These are phyloP conservation scores for Colletotrichum tanaceti DNA, from an alignment of 2,329 filamentous ascomycete genomes.

Conservation along the genomic window DNA sequence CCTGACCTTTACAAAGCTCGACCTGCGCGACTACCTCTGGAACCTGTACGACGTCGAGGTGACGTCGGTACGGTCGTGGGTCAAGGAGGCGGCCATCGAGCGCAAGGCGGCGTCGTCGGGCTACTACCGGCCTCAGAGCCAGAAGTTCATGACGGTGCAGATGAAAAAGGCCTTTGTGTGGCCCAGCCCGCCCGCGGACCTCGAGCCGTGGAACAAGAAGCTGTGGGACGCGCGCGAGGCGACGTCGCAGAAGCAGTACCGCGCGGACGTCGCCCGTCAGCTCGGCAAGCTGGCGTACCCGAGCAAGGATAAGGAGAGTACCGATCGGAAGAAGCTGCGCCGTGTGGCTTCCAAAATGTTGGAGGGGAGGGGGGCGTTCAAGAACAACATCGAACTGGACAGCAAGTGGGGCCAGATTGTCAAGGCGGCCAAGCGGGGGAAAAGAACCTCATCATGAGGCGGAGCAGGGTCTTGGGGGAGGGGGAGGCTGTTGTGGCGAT, in stretches of 20 bases:
- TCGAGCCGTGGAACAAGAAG: slow-evolving; percentile 73
- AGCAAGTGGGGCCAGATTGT: slow-evolving; percentile 47
- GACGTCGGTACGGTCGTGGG: slow-evolving; percentile 79
- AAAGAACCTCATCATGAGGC: slow-evolving; percentile 41
- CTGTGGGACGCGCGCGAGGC: slow-evolving; percentile 65
- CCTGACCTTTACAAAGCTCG: slow-evolving; percentile 93
- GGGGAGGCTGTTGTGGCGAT: neutral
- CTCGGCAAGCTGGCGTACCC: slow-evolving; percentile 49
- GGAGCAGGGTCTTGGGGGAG: neutral
- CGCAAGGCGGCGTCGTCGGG: slow-evolving; percentile 63
- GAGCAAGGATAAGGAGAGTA: slow-evolving; percentile 56
- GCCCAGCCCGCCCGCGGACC: slow-evolving; percentile 76
- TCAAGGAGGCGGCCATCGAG: slow-evolving; percentile 72
- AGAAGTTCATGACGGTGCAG: slow-evolving; percentile 96
- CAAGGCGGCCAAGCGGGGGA: slow-evolving; percentile 43
- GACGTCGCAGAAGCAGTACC: slow-evolving; percentile 54
- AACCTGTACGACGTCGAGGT: slow-evolving; percentile 84
- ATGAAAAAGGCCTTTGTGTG: slow-evolving; percentile 88
- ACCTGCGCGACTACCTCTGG: slow-evolving; percentile 93
- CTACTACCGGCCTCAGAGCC: slow-evolving; percentile 76
- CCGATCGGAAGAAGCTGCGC: slow-evolving; percentile 54
- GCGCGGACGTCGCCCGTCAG: slow-evolving; percentile 49
- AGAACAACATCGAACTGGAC: slow-evolving; percentile 45
- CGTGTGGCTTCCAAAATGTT: slow-evolving; percentile 71
- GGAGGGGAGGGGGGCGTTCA: slow-evolving; percentile 65